phyloP scores from a whole-genome alignment of 2,329 filamentous ascomycete species.

The Sporothrix protearum region DNA sequence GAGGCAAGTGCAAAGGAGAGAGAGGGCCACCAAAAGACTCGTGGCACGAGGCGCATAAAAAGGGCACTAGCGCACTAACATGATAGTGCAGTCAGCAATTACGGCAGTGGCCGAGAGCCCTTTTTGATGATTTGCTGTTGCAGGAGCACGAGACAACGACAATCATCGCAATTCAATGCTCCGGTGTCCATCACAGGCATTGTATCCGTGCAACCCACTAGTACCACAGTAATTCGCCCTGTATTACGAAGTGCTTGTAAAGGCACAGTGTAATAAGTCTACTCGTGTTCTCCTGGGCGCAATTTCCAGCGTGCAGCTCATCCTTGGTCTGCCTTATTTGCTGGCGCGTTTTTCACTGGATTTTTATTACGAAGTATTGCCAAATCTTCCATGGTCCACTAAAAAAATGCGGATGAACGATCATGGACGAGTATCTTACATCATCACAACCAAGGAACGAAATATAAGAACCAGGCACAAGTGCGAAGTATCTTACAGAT shows the following conservation, averaged over 20 bases:
- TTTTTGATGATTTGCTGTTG: not conserved
- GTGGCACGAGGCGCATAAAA: slow-evolving; percentile 8
- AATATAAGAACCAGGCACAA: not conserved
- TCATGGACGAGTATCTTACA: slow-evolving; percentile 8
- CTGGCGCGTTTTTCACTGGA: not conserved
- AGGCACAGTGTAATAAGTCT: not conserved
- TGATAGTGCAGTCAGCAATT: slow-evolving; percentile 1
- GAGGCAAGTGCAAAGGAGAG: not conserved
- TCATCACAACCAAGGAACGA: not conserved
- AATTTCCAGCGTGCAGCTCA: not conserved
- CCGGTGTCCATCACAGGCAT: not conserved
- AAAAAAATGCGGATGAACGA: not conserved
- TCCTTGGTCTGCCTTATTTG: not conserved
- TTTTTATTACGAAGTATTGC: not conserved
- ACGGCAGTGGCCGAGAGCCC: slow-evolving; percentile 14
- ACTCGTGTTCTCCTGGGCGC: not conserved
- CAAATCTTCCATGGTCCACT: not conserved
- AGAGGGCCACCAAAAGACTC: not conserved
- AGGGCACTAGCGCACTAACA: slow-evolving; percentile 1
- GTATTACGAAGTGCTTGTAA: too few species aligned
- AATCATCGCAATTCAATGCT: not conserved
- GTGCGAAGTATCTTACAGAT: too few species aligned
- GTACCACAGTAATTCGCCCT: too few species aligned
- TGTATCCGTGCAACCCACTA: slow-evolving; percentile 10
- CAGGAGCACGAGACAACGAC: slow-evolving; percentile 4